Percentiles rank a stretch among this genome's conserved stretches.
phyloP scores from a whole-genome alignment of 2,329 filamentous ascomycete species.

The Tricladium varicosporioides region DNA sequence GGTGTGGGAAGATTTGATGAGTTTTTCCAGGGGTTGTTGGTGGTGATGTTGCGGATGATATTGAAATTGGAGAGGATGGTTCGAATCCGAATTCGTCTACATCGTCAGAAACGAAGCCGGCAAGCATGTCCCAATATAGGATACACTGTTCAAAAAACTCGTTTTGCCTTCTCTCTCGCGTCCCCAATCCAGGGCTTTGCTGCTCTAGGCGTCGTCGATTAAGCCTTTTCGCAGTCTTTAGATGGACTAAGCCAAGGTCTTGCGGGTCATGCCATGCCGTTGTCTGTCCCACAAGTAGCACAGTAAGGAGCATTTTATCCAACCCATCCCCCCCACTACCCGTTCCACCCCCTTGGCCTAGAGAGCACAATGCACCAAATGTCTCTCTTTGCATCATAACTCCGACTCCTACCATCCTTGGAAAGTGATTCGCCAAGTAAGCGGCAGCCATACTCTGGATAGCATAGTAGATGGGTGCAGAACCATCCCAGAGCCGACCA shows the following conservation, averaged over 20 bases:
- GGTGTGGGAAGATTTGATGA: constrained; percentile 29
- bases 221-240: constrained; percentile 31
- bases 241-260: constrained; percentile 44
- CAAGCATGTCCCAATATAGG: constrained; percentile 33
- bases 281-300: constrained; percentile 57
- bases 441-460: constrained; percentile 65
- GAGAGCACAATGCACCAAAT: constrained; percentile 39
- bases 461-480: constrained; percentile 56
- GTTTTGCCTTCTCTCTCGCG: constrained; percentile 25
- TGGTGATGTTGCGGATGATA: not conserved
- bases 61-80: not conserved
- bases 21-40: constrained; percentile 1
- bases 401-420: constrained; percentile 48
- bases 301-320: constrained; percentile 54
- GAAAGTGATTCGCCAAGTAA: constrained; percentile 56
- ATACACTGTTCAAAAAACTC: constrained; percentile 33
- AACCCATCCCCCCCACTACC: constrained; percentile 42
- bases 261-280: constrained; percentile 58
- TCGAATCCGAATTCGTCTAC: constrained; percentile 24
- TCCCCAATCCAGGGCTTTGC: constrained; percentile 16
- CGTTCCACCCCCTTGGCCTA: constrained; percentile 48
- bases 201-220: constrained; percentile 24
- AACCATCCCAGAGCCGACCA: constrained; percentile 55
- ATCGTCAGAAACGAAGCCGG: constrained; percentile 30
- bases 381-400: constrained; percentile 46